Base-by-base conservation (phyloP, 306 rosid genomes). In the Rosa chinensis region DNA sequence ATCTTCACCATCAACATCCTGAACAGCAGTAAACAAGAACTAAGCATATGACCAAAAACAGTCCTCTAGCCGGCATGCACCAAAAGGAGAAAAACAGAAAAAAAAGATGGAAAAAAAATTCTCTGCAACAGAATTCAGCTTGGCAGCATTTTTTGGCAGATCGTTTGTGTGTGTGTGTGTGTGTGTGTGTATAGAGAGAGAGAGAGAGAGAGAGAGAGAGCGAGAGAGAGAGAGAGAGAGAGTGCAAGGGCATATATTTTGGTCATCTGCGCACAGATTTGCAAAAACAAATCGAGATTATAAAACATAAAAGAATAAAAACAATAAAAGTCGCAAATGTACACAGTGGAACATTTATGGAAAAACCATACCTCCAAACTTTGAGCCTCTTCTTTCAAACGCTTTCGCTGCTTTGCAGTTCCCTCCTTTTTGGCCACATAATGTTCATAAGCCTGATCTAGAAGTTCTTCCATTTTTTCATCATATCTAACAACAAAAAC, bases 401-500 rank as follows among this genome's bases (percentile, higher is more conserved):
- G 96, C 84, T 93, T 95, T 66, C 96, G 86, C 89, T 89, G 99
- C 90, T 85, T 91, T 77, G 98, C 11, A 78, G 83, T 81, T 78
- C 98, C 99, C 82, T 85, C 99, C 86, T 88, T 95, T 85, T 66
- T 93, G 5, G 92, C 72, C 81, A 88, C 87, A 82, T 83, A 90
- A 62, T 80, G 87, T 76, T 95, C 99, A 84, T 93, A 93, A 23
- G 94, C 98, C 83, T 87, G 87, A 20, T 95, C 98, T 49, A 91
- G 80, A 70, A 89, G 81, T 2, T 85, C 87, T 49, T 95, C 99
- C 94, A 95, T 89, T 84, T 88, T 85, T 73, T 89, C 96, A 80
- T 92, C 89, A 68, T 95, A 95, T 82, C 98, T 93, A 83, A 64
- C 48, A 80, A 75, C 75, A 79, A 17, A 63, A 79, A 68, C 21